phyloP scores from a whole-genome alignment of 306 rosid species.

The Ormosia emarginata region DNA sequence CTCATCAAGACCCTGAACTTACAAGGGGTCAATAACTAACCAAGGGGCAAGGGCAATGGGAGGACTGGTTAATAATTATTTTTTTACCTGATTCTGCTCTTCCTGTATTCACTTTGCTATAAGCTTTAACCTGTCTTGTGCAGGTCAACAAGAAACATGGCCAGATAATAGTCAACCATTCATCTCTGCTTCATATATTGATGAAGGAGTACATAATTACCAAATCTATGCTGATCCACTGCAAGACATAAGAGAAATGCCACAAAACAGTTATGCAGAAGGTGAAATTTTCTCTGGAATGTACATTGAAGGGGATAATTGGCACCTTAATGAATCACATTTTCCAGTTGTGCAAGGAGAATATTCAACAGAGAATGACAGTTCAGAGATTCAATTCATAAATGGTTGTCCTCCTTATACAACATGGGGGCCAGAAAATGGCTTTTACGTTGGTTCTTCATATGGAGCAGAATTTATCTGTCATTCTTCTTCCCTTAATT shows the following conservation, averaged over 20 bases:
- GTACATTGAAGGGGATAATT: slow-evolving; percentile 20
- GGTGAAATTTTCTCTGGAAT: slow-evolving; percentile 21
- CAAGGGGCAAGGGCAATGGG: background rate
- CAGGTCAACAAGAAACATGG: slow-evolving; percentile 34
- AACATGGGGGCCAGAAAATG: slow-evolving; percentile 26
- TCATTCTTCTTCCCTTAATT: background rate
- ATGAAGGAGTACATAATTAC: slow-evolving; percentile 16
- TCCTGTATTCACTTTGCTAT: background rate
- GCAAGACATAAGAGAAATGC: background rate
- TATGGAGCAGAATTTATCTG: slow-evolving; percentile 22
- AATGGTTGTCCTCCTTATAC: slow-evolving; percentile 1
- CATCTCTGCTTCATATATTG: slow-evolving; percentile 20
- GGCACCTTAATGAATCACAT: background rate
- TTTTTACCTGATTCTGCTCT: background rate
- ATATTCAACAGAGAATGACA: slow-evolving; percentile 21
- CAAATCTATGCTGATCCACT: slow-evolving; percentile 20
- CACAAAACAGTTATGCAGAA: background rate
- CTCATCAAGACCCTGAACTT: background rate
- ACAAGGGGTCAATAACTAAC: background rate
- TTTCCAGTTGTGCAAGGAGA: slow-evolving; percentile 7
- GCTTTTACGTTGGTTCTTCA: background rate
- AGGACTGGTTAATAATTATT: background rate
- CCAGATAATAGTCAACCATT: background rate
- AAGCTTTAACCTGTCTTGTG: background rate
- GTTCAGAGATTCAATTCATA: slow-evolving; percentile 7